A percentile compares a stretch with the other conserved stretches of the same genome.
These are phyloP conservation scores for Kondoa malvinella DNA, from an alignment of 768 basidiomycete genomes.

Conservation along the genomic window DNA sequence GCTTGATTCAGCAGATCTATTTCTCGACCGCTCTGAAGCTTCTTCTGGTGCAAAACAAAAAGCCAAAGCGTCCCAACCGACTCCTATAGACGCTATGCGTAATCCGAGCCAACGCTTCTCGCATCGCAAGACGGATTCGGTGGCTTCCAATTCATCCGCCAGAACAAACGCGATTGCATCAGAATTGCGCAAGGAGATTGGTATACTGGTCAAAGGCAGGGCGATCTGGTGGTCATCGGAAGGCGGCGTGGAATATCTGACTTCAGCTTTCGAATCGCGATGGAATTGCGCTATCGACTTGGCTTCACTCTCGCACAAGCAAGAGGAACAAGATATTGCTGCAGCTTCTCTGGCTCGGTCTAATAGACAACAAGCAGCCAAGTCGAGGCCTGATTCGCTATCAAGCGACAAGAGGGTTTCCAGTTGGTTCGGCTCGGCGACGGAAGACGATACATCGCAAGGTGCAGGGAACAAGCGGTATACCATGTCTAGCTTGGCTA, in stretches of 20 bases:
- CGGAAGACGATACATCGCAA: background rate
- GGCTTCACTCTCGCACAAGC: background rate
- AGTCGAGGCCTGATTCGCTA: background rate
- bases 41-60: background rate
- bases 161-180: no score
- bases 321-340: background rate
- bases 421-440: background rate
- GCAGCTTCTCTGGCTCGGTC: background rate
- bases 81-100: background rate
- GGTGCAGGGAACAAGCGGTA: conserved; percentile 7
- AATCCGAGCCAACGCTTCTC: background rate
- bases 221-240: background rate
- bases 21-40: background rate
- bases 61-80: background rate
- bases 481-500: conserved; percentile 1
- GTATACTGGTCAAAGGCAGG: conserved; percentile 3
- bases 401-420: background rate
- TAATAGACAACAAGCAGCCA: background rate
- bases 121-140: no score
- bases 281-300: conserved; percentile 7
- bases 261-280: conserved; percentile 2
- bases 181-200: background rate
- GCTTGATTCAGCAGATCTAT: background rate
- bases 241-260: background rate
- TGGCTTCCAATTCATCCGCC: no score